Percentiles rank a stretch among this genome's conserved stretches.
Conservation (phyloP, 768 basidiomycete species). For the Tephrocybe sp. region DNA sequence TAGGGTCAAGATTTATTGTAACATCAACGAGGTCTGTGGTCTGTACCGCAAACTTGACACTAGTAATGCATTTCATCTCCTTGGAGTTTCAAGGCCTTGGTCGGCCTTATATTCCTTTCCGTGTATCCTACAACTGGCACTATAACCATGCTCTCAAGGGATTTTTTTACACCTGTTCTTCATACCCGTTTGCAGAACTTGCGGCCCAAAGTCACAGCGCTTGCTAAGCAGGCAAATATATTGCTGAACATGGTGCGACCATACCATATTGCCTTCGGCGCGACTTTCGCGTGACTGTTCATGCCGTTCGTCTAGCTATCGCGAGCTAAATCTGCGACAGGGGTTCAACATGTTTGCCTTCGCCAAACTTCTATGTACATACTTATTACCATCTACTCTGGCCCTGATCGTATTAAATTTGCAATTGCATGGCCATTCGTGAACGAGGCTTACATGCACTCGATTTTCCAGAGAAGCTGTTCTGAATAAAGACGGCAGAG, state of each 20-base stretch:
- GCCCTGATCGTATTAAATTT: conserved; percentile 14
- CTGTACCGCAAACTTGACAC: neutral
- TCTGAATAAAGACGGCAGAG: conserved; percentile 16
- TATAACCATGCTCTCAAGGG: too few relatives aligned
- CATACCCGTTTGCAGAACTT: too few relatives aligned
- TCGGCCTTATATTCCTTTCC: neutral
- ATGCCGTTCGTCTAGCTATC: too few relatives aligned
- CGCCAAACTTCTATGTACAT: too few relatives aligned
- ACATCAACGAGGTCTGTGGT: conserved; percentile 2
- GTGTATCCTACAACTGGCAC: neutral
- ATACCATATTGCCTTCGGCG: too few relatives aligned
- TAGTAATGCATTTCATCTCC: neutral
- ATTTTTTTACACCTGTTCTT: too few relatives aligned
- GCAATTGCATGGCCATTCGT: conserved; percentile 26
- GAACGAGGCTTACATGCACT: conserved; percentile 45
- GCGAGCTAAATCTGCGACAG: neutral
- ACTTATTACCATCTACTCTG: neutral
- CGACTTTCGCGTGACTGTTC: too few relatives aligned
- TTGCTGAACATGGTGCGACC: too few relatives aligned
- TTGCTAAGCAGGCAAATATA: too few relatives aligned
- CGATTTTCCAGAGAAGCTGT: too few relatives aligned
- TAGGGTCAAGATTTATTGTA: neutral
- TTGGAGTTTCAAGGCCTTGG: neutral
- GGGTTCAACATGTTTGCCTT: neutral
- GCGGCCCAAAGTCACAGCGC: too few relatives aligned